A percentile compares a stretch with the other conserved stretches of the same genome.
These are phyloP conservation scores for Suillus luteus DNA, from an alignment of 768 basidiomycete species.

Conservation along the genomic window DNA sequence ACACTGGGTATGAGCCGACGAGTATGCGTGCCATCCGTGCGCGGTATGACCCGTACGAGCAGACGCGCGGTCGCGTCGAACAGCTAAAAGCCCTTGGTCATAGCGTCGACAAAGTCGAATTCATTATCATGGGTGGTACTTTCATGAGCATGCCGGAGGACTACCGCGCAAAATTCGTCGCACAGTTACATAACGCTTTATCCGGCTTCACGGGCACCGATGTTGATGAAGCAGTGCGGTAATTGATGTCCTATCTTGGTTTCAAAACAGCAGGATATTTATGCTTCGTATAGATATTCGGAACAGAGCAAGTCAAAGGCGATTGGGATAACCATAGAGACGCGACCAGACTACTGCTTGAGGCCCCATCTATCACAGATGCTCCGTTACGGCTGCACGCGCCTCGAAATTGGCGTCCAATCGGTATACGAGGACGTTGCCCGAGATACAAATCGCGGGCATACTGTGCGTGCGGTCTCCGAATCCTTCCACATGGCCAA, in stretches of 20 bases:
- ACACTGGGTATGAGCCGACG: slow-evolving; percentile 94
- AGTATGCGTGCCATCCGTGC: slow-evolving; percentile 99
- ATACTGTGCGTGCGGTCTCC: slow-evolving; percentile 95
- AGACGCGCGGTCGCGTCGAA: slow-evolving; percentile 92
- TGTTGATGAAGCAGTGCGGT: slow-evolving; percentile 95
- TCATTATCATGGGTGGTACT: slow-evolving; percentile 97
- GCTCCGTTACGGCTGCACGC: slow-evolving; percentile 98
- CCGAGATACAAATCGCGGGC: slow-evolving; percentile 96
- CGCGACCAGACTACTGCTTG: slow-evolving; percentile 96
- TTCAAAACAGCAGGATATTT: background rate
- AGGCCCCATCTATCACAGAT: slow-evolving; percentile 97
- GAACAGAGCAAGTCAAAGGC: slow-evolving; percentile 98
- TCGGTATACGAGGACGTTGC: slow-evolving; percentile 99
- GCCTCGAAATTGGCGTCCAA: slow-evolving; percentile 97
- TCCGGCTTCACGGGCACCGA: slow-evolving; percentile 93
- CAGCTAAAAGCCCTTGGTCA: slow-evolving; percentile 96
- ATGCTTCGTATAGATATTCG: slow-evolving; percentile 64
- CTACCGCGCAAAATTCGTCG: slow-evolving; percentile 90
- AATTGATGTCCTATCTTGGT: slow-evolving; percentile 10
- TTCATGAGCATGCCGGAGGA: slow-evolving; percentile 99
- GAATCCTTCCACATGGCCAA: slow-evolving; percentile 98
- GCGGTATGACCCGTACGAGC: slow-evolving; percentile 95
- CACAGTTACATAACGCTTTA: slow-evolving; percentile 94
- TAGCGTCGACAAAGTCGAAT: slow-evolving; percentile 94
- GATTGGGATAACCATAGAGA: slow-evolving; percentile 99